A percentile compares a stretch with the other conserved stretches of the same genome.
Conservation (phyloP, 2,329 filamentous ascomycete species). For the Aspergillus pseudonomiae region DNA sequence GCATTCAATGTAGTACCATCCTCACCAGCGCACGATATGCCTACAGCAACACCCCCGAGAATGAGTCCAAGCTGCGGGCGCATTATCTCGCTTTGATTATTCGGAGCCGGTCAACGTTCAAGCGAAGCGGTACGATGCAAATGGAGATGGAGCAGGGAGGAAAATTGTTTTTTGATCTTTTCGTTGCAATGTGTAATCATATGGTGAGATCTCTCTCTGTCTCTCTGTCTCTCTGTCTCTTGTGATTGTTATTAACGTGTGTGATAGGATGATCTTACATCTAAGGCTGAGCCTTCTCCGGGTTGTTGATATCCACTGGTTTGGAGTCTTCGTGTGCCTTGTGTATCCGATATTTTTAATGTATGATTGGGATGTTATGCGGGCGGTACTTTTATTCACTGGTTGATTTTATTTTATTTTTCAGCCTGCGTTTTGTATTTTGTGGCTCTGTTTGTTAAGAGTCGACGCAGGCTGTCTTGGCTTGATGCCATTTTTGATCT, state of each 20-base stretch:
- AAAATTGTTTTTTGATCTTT: constrained; percentile 88
- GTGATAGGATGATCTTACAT: constrained; percentile 26
- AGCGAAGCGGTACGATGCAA: constrained; percentile 93
- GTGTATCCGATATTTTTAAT: not conserved
- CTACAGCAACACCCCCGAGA: constrained; percentile 85
- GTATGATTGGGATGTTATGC: constrained; percentile 7
- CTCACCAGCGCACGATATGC: constrained; percentile 85
- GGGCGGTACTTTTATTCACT: not conserved
- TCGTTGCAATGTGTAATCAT: constrained; percentile 90
- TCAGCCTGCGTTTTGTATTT: not conserved
- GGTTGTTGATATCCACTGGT: constrained; percentile 2
- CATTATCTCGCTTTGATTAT: constrained; percentile 94
- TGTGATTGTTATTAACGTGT: not conserved
- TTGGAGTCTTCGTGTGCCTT: not conserved
- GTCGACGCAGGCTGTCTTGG: not conserved
- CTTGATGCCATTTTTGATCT: not conserved
- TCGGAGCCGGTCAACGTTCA: constrained; percentile 83
- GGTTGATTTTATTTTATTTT: not conserved
- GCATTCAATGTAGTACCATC: constrained; percentile 83
- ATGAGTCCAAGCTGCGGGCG: constrained; percentile 84
- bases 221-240: not conserved
- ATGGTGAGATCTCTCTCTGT: constrained; percentile 61
- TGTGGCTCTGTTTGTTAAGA: not conserved
- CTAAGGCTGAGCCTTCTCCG: constrained; percentile 6
- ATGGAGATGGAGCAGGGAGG: constrained; percentile 89